Base-by-base conservation (phyloP, 2,329 filamentous ascomycete genomes). In the Pseudocercospora cruenta region DNA sequence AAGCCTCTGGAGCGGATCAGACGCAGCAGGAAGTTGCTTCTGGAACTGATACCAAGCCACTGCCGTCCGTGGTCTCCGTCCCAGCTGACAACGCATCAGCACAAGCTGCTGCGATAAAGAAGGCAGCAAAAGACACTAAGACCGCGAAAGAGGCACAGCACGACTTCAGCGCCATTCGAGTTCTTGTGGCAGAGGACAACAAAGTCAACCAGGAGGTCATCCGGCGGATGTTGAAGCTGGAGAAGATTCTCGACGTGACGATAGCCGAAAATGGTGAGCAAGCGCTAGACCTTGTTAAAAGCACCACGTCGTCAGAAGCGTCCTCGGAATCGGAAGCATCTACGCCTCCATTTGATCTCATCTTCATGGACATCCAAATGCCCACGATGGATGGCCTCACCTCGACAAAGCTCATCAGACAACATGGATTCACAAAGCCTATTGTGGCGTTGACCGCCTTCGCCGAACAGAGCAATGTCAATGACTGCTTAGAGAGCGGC, bases 401-500 rank as follows among this genome's bases (percentile, higher is more conserved):
- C 76, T 94, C 91, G 55, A 97, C 94, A 0, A 87, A 90, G 9
- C 82, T 96, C 36, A 97, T 97, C 72, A 88, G 94, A 6, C 84
- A 93, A 76, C 91, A 94, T 82, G 94, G 94, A 1, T 97, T 95
- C 79, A 88, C 86, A 10, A 91, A 91, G 1, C 94, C 94, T 0
- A 97, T 97, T 67, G 93, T 97, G 14, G 94, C 94, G 0, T 81
- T 97, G 53, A 96, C 93, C 10, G 94, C 94, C 2, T 97, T 96
- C 74, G 89, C 92, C 0, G 93, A 97, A 75, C 93, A 96, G 77
- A 93, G 89, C 78, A 97, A 97, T 73, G 75, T 77, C 61, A 73
- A 80, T 67, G 80, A 83, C 69, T 84, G 83, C 78, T 90, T 95
- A 77, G 92, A 94, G 66, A 93, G 90, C 1, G 94, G 94, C 63